Evolutionary conservation across 768 basidiomycete species (phyloP).

Genomic region (Pisolithus marmoratus): DNA sequence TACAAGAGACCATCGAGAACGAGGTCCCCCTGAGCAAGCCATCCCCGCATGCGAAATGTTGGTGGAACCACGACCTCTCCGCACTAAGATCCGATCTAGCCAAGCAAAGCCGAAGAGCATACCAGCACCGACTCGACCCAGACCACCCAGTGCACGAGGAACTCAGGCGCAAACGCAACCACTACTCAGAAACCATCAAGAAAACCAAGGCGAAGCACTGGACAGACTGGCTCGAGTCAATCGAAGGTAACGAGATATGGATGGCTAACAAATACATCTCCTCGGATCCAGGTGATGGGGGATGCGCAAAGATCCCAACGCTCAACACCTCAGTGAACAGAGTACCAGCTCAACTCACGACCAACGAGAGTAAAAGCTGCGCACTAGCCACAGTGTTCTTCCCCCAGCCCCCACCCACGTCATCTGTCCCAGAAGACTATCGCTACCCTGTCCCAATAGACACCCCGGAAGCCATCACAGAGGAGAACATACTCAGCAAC

Average conservation of each 20-base stretch:
- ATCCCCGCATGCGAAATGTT: constrained; percentile 22
- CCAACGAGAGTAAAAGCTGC: constrained; percentile 17
- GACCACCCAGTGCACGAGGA: constrained; percentile 23
- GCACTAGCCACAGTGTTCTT: constrained; percentile 20
- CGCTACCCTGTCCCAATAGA: not conserved
- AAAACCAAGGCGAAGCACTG: constrained; percentile 17
- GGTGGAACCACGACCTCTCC: constrained; percentile 33
- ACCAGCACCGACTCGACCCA: not conserved
- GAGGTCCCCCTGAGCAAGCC: constrained; percentile 15
- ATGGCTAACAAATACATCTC: constrained; percentile 18
- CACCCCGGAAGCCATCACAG: constrained; percentile 2
- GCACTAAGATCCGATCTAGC: too few relatives aligned
- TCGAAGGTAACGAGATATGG: constrained; percentile 14
- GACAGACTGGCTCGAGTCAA: constrained; percentile 22
- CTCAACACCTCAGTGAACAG: too few relatives aligned
- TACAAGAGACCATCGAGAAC: constrained; percentile 13
- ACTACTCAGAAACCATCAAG: constrained; percentile 11
- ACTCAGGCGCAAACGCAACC: constrained; percentile 5
- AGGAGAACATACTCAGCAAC: constrained; percentile 2
- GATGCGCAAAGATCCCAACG: not conserved
- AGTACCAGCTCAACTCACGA: too few relatives aligned
- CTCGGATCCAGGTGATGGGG: not conserved
- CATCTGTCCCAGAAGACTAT: not conserved
- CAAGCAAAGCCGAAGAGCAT: too few relatives aligned
- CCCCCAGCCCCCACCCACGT: constrained; percentile 8